Evolutionary conservation across 345 rosid genomes (phyloP).

Genomic region (Citrus cavaleriei): DNA sequence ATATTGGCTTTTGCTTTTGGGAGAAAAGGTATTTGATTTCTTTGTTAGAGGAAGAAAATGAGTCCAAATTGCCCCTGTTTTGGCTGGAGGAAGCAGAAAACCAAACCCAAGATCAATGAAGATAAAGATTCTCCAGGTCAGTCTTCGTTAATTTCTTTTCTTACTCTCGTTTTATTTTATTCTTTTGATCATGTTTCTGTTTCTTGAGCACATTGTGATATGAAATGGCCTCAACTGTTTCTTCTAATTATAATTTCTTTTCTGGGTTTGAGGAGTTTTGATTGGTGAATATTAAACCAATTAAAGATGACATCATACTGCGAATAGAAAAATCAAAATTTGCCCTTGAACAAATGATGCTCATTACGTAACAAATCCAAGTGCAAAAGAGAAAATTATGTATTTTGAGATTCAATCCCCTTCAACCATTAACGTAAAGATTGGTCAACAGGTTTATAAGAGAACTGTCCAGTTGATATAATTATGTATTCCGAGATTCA

Average conservation of each 20-base stretch:
- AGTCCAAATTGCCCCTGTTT: slow-evolving; percentile 47
- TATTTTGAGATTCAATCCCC: background rate
- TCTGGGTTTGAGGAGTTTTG: background rate
- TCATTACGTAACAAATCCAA: background rate
- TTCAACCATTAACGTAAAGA: background rate
- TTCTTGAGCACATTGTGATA: background rate
- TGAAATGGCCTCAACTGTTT: background rate
- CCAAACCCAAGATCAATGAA: slow-evolving; percentile 15
- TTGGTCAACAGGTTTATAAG: background rate
- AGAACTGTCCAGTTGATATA: background rate
- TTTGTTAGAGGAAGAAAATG: slow-evolving; percentile 21
- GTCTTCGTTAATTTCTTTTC: background rate
- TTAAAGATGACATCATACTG: background rate
- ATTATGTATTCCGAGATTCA: no score
- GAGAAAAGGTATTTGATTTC: background rate
- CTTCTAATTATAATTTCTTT: background rate
- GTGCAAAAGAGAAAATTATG: background rate
- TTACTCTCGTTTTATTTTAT: background rate
- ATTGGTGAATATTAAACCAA: background rate
- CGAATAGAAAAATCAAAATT: background rate
- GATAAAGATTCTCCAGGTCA: background rate
- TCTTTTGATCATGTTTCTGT: background rate
- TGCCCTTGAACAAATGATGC: background rate
- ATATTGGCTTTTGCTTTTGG: background rate
- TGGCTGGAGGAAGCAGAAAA: slow-evolving; percentile 21